Conservation (phyloP, 169 alveolate species). For the Theileria orientalis region DNA sequence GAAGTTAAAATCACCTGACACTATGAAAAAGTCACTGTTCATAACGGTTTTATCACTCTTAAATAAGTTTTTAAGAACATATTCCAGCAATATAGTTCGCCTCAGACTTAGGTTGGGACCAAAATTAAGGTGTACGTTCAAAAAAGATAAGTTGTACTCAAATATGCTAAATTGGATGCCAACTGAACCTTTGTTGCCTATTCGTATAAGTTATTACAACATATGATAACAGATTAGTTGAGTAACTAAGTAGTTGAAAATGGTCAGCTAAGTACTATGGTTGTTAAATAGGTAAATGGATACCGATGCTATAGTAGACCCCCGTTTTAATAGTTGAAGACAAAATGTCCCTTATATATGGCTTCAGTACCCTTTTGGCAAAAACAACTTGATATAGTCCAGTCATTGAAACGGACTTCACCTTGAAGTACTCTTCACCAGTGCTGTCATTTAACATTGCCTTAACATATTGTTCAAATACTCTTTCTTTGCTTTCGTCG, state of each 20-base stretch:
- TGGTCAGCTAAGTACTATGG: too few relatives aligned
- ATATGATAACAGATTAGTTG: too few relatives aligned
- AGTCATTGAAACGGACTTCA: conserved; percentile 52
- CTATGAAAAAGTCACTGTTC: conserved; percentile 74
- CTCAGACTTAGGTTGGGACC: conserved; percentile 28
- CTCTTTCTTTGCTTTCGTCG: conserved; percentile 53
- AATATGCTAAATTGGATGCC: conserved; percentile 32
- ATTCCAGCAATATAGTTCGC: conserved; percentile 27
- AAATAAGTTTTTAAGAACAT: conserved; percentile 30
- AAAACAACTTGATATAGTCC: conserved; percentile 53
- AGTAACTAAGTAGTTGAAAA: too few relatives aligned
- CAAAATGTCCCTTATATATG: conserved; percentile 22
- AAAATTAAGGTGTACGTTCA: conserved; percentile 50
- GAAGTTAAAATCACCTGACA: conserved; percentile 90
- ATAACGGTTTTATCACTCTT: conserved; percentile 23
- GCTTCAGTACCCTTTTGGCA: conserved; percentile 21
- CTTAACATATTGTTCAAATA: conserved; percentile 30
- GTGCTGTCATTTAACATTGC: neutral
- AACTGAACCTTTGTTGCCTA: conserved; percentile 64
- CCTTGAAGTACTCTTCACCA: conserved; percentile 12
- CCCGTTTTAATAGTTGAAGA: conserved; percentile 52
- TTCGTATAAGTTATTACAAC: too few relatives aligned
- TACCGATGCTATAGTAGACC: conserved; percentile 27
- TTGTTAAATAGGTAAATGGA: too few relatives aligned
- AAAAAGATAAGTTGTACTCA: conserved; percentile 28